Evolutionary conservation across 2,329 filamentous ascomycete genomes (phyloP), one percentile per base, ranked within the genome.

Genomic region (Penicillium sp.): DNA sequence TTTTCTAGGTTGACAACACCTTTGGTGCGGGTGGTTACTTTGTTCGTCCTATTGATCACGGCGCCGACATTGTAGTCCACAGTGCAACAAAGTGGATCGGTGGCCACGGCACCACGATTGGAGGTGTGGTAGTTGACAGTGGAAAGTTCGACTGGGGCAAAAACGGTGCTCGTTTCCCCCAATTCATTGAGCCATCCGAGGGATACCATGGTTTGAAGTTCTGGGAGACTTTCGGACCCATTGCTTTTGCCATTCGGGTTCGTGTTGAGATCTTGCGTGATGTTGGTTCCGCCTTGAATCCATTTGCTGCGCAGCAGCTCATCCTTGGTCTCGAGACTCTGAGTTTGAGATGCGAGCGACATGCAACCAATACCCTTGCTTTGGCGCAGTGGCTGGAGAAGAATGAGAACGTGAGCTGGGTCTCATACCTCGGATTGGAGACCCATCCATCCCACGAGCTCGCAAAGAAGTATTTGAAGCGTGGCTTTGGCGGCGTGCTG

Each of bases 21-120:
- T 97, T 97, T 66, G 93, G 92, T 44, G 92, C 92, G 11, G 92
- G 92, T 55, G 92, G 93, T 47, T 97, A 90, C 81, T 95, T 90
- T 72, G 80, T 88, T 63, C 86, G 88, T 6, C 92, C 92, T 39
- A 93, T 97, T 66, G 87, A 92, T 22, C 89, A 96, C 73, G 92
- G 92, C 51, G 92, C 90, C 59, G 92, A 97, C 70, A 96, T 97
- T 56, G 88, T 97, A 48, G 90, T 96, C 22, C 92, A 97, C 81
- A 94, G 89, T 38, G 92, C 92, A 10, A 96, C 92, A 54, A 97
- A 97, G 76, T 97, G 92, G 92, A 97, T 97, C 59, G 92, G 92
- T 53, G 92, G 92, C 40, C 93, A 97, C 74, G 93, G 92, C 57
- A 96, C 92, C 39, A 96, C 92, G 24, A 89, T 97, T 62, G 92